Percentiles rank a stretch among this genome's conserved stretches.
phyloP scores from a whole-genome alignment of 352 stramenopile genomes.

The Phytopythium oedochilum region DNA sequence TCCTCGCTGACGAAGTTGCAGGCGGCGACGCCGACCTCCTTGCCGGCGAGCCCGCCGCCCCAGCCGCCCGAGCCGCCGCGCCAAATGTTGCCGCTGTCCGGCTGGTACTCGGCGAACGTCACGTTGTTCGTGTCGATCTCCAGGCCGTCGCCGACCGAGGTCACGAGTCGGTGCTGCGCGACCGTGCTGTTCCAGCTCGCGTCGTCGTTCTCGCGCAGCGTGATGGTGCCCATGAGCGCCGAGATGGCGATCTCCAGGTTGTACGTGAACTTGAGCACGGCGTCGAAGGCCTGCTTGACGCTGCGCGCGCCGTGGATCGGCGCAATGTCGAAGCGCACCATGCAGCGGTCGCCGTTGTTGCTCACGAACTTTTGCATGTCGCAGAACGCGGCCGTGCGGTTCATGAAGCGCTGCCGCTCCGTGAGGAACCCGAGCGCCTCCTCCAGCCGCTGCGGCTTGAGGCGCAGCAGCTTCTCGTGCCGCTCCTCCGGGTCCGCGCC shows the following conservation, averaged over 20 bases:
- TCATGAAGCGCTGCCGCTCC: constrained; percentile 26
- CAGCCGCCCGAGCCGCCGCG: not conserved
- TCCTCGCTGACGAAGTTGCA: constrained; percentile 6
- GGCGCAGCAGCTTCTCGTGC: constrained; percentile 20
- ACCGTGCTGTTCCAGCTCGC: constrained; percentile 25
- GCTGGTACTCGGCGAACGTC: constrained; percentile 28
- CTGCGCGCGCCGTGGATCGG: constrained; percentile 20
- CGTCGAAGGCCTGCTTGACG: constrained; percentile 36
- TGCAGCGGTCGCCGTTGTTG: constrained; percentile 21
- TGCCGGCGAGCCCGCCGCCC: constrained; percentile 6
- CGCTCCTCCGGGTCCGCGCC: constrained; percentile 15
- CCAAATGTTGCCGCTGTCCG: constrained; percentile 10
- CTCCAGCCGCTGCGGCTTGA: constrained; percentile 34
- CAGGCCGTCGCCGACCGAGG: constrained; percentile 13
- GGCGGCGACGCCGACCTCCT: constrained; percentile 24
- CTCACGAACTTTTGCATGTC: constrained; percentile 34
- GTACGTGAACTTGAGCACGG: constrained; percentile 34
- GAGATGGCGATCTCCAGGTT: constrained; percentile 48
- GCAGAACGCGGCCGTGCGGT: constrained; percentile 23
- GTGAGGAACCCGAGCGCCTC: constrained; percentile 31
- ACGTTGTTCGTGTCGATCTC: constrained; percentile 37
- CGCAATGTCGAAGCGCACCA: constrained; percentile 42
- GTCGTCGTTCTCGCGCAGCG: constrained; percentile 39
- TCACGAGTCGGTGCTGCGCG: constrained; percentile 34
- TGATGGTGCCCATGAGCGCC: constrained; percentile 30